phyloP scores from a whole-genome alignment of 148 eudicot genomes.

The Cornus florida region DNA sequence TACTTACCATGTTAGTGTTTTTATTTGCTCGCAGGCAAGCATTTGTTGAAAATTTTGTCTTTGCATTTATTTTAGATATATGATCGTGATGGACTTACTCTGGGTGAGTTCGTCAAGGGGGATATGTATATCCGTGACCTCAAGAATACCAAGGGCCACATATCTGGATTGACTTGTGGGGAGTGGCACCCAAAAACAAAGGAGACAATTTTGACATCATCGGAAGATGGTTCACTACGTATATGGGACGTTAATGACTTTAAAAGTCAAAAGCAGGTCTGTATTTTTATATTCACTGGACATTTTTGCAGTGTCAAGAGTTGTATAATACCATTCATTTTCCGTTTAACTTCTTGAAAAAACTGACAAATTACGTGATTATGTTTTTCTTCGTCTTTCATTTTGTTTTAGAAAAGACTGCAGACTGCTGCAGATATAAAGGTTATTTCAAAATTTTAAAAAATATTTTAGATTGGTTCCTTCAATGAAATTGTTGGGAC shows the following conservation, averaged over 20 bases:
- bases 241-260: constrained; percentile 99
- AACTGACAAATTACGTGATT: not conserved
- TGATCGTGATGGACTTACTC: constrained; percentile 95
- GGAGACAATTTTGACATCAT: constrained; percentile 87
- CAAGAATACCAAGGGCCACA: constrained; percentile 97
- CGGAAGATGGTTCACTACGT: constrained; percentile 96
- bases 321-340: no score
- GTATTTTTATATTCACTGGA: not conserved
- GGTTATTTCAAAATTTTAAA: no score
- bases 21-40: not conserved
- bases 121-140: constrained; percentile 99
- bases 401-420: not conserved
- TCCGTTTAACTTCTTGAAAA: not conserved
- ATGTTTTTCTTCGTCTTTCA: not conserved
- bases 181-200: constrained; percentile 93
- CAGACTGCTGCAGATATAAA: not conserved
- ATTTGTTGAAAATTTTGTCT: not conserved
- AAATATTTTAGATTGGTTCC: not conserved
- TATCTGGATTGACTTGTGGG: constrained; percentile 93
- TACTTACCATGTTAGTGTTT: not conserved
- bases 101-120: constrained; percentile 92
- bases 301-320: not conserved
- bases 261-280: constrained; percentile 93
- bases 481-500: not conserved
- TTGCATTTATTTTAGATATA: constrained; percentile 52